Conservation (phyloP, 495 filamentous ascomycete genomes). For the Tirmania nivea region DNA sequence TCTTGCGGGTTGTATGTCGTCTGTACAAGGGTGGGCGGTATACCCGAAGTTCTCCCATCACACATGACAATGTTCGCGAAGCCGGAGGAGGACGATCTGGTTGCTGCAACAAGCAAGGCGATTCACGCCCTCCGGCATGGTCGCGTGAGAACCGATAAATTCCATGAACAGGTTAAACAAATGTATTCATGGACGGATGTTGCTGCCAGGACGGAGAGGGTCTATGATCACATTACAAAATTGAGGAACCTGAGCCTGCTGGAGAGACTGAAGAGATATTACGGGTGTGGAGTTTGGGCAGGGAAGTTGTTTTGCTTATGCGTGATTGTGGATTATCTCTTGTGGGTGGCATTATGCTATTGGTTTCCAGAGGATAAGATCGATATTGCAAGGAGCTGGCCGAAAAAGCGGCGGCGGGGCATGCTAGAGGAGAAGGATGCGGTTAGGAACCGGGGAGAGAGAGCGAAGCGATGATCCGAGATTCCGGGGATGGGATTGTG, state of each 20-base stretch:
- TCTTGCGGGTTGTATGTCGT: slow-evolving; percentile 91
- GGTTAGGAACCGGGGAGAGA: too few relatives aligned
- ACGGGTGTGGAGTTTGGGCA: slow-evolving; percentile 99
- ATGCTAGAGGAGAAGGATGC: too few relatives aligned
- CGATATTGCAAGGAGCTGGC: slow-evolving; percentile 79
- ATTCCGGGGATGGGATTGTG: too few relatives aligned
- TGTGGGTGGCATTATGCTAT: slow-evolving; percentile 72
- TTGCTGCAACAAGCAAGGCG: slow-evolving; percentile 57
- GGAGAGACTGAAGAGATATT: slow-evolving; percentile 84
- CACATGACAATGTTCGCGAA: slow-evolving; percentile 91
- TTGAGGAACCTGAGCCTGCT: slow-evolving; percentile 41
- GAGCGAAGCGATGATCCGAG: too few relatives aligned
- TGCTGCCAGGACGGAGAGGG: slow-evolving; percentile 72
- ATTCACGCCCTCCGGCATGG: slow-evolving; percentile 62
- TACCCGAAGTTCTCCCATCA: slow-evolving; percentile 78
- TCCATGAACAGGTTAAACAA: slow-evolving; percentile 86
- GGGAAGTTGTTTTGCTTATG: slow-evolving; percentile 92
- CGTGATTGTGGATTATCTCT: slow-evolving; percentile 76
- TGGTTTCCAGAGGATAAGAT: slow-evolving; percentile 66
- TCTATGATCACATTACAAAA: slow-evolving; percentile 67
- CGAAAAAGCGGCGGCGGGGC: slow-evolving; percentile 34
- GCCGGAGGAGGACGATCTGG: slow-evolving; percentile 80
- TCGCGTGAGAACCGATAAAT: slow-evolving; percentile 71
- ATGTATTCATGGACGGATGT: slow-evolving; percentile 99
- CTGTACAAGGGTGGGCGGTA: slow-evolving; percentile 86